Conservation (phyloP, 768 basidiomycete genomes). For the Amanita muscaria region DNA sequence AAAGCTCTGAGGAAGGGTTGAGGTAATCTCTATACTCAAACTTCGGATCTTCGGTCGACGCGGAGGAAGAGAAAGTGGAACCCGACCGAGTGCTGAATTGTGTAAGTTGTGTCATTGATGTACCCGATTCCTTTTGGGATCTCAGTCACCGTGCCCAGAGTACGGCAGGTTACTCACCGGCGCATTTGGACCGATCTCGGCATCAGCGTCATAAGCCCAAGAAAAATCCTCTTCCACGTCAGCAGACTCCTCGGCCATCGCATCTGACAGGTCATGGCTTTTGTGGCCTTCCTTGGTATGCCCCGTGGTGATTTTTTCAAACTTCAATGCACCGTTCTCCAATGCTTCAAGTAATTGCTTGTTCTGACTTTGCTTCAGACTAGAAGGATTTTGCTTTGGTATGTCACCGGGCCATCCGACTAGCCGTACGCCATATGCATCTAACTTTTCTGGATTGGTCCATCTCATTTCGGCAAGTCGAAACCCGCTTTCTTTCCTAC, state of each 20-base stretch:
- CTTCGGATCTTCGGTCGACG: background rate
- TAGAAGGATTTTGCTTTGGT: conserved; percentile 54
- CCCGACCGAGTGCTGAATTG: background rate
- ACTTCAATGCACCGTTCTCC: conserved; percentile 37
- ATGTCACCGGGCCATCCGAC: conserved; percentile 57
- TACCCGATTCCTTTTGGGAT: background rate
- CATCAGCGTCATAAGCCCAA: conserved; percentile 35
- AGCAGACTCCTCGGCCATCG: conserved; percentile 5
- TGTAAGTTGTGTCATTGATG: background rate
- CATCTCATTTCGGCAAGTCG: conserved; percentile 71
- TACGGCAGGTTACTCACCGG: background rate
- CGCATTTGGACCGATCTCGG: conserved; percentile 10
- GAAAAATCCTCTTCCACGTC: conserved; percentile 27
- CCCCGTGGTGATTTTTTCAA: conserved; percentile 26
- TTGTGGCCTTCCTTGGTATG: conserved; percentile 3
- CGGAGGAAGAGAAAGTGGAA: background rate
- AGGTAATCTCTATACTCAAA: conserved; percentile 4
- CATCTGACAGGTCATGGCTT: background rate
- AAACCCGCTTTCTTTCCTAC: conserved; percentile 45
- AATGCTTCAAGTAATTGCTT: conserved; percentile 42
- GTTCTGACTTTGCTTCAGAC: conserved; percentile 46
- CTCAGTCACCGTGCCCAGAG: background rate
- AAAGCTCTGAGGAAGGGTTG: background rate
- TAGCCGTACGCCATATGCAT: conserved; percentile 48
- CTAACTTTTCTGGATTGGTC: conserved; percentile 54